phyloP scores from a whole-genome alignment of 2,329 filamentous ascomycete species.

The Westerdykella sp. region DNA sequence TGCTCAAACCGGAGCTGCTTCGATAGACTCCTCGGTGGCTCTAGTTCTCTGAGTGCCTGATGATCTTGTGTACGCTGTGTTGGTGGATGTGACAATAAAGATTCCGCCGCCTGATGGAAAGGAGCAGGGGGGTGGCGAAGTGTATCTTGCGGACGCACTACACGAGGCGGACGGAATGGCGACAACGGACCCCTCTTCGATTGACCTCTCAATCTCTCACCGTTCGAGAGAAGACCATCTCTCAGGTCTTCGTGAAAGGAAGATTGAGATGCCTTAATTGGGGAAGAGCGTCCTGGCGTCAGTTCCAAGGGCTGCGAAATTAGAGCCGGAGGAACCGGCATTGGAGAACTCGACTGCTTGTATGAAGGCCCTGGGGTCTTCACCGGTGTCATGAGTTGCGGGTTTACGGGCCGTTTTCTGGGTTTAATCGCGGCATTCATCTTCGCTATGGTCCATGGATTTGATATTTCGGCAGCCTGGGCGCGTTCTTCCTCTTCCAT shows the following conservation, averaged over 20 bases:
- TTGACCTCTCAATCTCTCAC: too few relatives aligned
- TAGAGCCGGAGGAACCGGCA: background rate
- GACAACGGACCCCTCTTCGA: too few relatives aligned
- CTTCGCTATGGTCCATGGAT: slow-evolving; percentile 47
- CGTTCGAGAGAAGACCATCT: too few relatives aligned
- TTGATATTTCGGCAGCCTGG: slow-evolving; percentile 34
- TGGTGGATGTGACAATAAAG: too few relatives aligned
- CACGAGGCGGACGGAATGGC: too few relatives aligned
- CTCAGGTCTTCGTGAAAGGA: background rate
- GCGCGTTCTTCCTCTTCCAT: slow-evolving; percentile 26
- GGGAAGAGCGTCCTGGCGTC: background rate
- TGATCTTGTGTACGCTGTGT: too few relatives aligned
- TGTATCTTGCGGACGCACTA: too few relatives aligned
- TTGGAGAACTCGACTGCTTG: slow-evolving; percentile 6
- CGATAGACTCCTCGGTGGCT: too few relatives aligned
- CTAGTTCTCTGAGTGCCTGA: too few relatives aligned
- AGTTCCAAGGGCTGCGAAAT: background rate
- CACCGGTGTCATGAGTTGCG: slow-evolving; percentile 21
- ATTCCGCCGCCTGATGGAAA: too few relatives aligned
- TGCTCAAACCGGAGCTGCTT: background rate
- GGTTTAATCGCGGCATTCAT: slow-evolving; percentile 36
- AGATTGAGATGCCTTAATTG: background rate
- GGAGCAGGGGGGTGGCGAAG: too few relatives aligned
- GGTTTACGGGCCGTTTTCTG: slow-evolving; percentile 7
- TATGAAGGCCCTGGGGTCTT: slow-evolving; percentile 10